Evolutionary conservation across 345 rosid species (phyloP).

Genomic region (Salix caprea): DNA sequence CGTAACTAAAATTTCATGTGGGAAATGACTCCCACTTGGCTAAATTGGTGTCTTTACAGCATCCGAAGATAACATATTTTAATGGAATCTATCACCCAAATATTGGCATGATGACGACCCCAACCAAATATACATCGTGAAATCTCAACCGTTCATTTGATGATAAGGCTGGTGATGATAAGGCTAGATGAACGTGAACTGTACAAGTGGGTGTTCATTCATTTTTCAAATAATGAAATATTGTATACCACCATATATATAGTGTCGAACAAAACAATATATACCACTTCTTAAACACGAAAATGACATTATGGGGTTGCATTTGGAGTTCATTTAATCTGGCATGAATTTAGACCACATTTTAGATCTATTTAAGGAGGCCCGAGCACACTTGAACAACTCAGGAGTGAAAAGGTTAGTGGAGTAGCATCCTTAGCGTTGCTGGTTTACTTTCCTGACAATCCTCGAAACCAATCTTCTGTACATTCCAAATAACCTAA

Average conservation of each 20-base stretch:
- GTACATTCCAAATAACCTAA: neutral
- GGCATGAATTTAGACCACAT: constrained; percentile 20
- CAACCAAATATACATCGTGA: neutral
- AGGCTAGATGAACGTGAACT: constrained; percentile 10
- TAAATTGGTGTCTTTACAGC: neutral
- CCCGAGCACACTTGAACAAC: constrained; percentile 7
- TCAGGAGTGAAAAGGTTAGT: constrained; percentile 28
- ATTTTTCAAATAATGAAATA: neutral
- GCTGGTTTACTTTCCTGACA: constrained; percentile 30
- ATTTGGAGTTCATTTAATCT: constrained; percentile 27
- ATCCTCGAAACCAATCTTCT: constrained; percentile 20
- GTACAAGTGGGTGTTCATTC: constrained; percentile 21
- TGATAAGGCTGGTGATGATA: constrained; percentile 34
- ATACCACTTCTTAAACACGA: neutral
- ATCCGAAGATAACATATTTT: neutral
- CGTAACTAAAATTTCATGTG: neutral
- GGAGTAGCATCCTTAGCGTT: constrained; percentile 25
- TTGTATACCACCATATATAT: neutral
- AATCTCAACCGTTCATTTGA: constrained; percentile 25
- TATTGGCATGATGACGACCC: neutral
- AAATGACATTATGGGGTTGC: constrained; percentile 14
- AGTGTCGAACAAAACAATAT: neutral
- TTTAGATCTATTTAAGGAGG: constrained; percentile 29
- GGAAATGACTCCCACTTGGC: neutral
- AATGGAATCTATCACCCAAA: neutral